A percentile compares a stretch with the other conserved stretches of the same genome.
Conservation (phyloP, 139 green algal genomes). For the Picochlorum sp. region DNA sequence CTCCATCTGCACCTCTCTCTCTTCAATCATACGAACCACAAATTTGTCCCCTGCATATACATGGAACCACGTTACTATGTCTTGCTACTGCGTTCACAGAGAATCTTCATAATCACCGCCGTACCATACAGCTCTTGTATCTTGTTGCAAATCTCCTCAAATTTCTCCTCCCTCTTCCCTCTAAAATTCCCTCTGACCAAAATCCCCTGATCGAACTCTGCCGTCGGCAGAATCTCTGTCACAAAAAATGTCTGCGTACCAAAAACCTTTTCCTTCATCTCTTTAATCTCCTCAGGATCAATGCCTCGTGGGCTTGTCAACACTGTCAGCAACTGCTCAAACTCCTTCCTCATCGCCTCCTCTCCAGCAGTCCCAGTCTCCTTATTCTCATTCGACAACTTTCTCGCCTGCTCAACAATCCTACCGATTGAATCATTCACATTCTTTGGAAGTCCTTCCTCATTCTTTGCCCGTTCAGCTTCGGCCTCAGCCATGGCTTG, state of each 20-base stretch:
- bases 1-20: constrained; percentile 38
- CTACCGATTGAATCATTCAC: constrained; percentile 14
- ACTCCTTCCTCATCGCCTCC: constrained; percentile 50
- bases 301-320: constrained; percentile 15
- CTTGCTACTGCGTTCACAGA: background rate
- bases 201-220: constrained; percentile 37
- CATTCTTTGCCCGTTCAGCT: constrained; percentile 17
- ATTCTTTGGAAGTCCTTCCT: constrained; percentile 5
- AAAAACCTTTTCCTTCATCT: constrained; percentile 67
- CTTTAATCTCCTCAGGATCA: constrained; percentile 29
- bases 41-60: constrained; percentile 56
- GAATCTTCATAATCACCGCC: background rate
- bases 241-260: constrained; percentile 71
- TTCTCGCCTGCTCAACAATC: constrained; percentile 34
- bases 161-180: constrained; percentile 39
- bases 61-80: no score
- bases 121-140: constrained; percentile 39
- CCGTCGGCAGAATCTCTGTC: constrained; percentile 50
- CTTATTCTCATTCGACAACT: constrained; percentile 31
- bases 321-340: constrained; percentile 51
- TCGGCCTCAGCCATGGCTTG: constrained; percentile 32
- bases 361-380: constrained; percentile 9
- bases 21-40: constrained; percentile 70
- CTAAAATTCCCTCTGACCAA: constrained; percentile 79
- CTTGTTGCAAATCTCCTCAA: constrained; percentile 31